Conservation (phyloP, 306 rosid species). For the Cucurbita ficifolia region DNA sequence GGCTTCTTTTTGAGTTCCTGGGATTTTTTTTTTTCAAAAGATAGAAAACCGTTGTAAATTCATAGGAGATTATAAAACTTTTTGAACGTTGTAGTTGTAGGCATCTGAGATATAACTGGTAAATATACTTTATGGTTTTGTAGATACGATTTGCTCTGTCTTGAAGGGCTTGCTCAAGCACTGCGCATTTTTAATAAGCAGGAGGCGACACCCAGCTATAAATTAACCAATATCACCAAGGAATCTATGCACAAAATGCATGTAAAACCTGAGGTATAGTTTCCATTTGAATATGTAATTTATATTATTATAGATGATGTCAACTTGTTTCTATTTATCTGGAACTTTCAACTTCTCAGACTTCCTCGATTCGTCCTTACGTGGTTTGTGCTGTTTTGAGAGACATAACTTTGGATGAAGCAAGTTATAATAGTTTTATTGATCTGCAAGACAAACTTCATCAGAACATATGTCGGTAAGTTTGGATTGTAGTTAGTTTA, state of each 20-base stretch:
- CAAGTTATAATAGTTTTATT: conserved; percentile 74
- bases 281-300: not conserved
- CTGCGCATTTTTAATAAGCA: conserved; percentile 45
- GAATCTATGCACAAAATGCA: conserved; percentile 61
- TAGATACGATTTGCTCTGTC: conserved; percentile 89
- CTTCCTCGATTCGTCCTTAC: conserved; percentile 53
- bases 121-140: not conserved
- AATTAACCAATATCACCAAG: conserved; percentile 37
- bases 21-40: not conserved
- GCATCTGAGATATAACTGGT: not conserved
- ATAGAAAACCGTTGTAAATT: not conserved
- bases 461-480: conserved; percentile 87
- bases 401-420: conserved; percentile 58
- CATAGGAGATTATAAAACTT: not conserved
- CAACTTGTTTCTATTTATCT: conserved; percentile 1
- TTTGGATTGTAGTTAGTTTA: not conserved
- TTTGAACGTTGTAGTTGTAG: not conserved
- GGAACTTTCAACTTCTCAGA: conserved; percentile 30
- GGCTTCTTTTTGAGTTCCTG: not conserved
- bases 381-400: conserved; percentile 81
- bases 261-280: conserved; percentile 74
- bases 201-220: conserved; percentile 50
- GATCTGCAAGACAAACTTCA: conserved; percentile 97
- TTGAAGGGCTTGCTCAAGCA: conserved; percentile 85
- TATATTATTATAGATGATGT: not conserved